Conservation (phyloP, 1,284 basidiomycete species). For the Irpex sp. region DNA sequence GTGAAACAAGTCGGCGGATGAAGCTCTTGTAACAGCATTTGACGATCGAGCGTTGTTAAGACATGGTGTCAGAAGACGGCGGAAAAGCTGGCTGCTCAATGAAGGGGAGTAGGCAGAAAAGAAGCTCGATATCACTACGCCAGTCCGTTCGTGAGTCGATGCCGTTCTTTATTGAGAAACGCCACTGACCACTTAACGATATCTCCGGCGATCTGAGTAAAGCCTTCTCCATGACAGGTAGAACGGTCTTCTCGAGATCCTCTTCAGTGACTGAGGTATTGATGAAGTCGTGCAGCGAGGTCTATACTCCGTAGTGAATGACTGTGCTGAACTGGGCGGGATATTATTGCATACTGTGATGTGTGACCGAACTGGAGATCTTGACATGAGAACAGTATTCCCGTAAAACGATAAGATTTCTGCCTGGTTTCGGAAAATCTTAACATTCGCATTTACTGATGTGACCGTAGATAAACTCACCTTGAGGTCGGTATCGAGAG, state of each 20-base stretch:
- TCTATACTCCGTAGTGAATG: slow-evolving; percentile 27
- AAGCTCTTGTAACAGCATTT: slow-evolving; percentile 60
- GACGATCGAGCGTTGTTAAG: slow-evolving; percentile 78
- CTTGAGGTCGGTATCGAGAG: slow-evolving; percentile 42
- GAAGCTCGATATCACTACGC: slow-evolving; percentile 52
- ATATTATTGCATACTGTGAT: slow-evolving; percentile 36
- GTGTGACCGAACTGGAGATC: slow-evolving; percentile 46
- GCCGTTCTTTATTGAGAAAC: neutral
- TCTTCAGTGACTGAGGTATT: slow-evolving; percentile 42
- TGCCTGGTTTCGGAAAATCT: slow-evolving; percentile 31
- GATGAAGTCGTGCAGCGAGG: slow-evolving; percentile 61
- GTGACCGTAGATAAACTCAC: slow-evolving; percentile 21
- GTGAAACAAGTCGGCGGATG: slow-evolving; percentile 61
- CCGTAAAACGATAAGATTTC: slow-evolving; percentile 53
- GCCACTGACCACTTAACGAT: slow-evolving; percentile 50
- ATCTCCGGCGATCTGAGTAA: slow-evolving; percentile 73
- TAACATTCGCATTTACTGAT: neutral
- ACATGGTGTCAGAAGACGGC: slow-evolving; percentile 60
- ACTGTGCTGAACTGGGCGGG: neutral
- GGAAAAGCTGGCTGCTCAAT: slow-evolving; percentile 52
- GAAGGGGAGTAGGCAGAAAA: slow-evolving; percentile 53
- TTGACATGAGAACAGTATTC: slow-evolving; percentile 54
- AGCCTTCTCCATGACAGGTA: slow-evolving; percentile 73
- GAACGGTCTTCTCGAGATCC: slow-evolving; percentile 47
- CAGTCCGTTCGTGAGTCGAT: slow-evolving; percentile 10